Percentiles rank a stretch among this genome's conserved stretches.
Conservation (phyloP, 1,284 basidiomycete species). For the Rugiboletus extremiorientalis region DNA sequence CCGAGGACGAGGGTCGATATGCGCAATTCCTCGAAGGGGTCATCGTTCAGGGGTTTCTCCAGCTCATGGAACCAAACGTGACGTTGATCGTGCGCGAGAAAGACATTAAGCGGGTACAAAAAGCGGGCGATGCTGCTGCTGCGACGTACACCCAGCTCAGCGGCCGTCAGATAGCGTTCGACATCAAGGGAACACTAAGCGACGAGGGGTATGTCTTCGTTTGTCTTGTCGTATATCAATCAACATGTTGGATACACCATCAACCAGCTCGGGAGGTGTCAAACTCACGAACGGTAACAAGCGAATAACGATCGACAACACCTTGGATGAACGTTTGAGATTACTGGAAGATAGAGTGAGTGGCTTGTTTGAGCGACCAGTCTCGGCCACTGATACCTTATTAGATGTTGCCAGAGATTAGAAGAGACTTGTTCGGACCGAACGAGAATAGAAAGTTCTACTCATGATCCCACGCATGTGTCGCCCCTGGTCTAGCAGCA, state of each 20-base stretch:
- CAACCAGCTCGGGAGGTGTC: slow-evolving; percentile 72
- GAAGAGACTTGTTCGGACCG: slow-evolving; percentile 80
- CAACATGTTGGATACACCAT: not conserved
- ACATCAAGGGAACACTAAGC: slow-evolving; percentile 65
- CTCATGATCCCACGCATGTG: slow-evolving; percentile 43
- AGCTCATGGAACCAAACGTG: slow-evolving; percentile 70
- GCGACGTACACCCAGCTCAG: slow-evolving; percentile 73
- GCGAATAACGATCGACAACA: slow-evolving; percentile 89
- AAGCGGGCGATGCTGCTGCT: slow-evolving; percentile 64
- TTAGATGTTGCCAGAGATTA: slow-evolving; percentile 91
- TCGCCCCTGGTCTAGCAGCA: not conserved
- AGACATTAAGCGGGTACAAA: slow-evolving; percentile 56
- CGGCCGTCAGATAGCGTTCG: slow-evolving; percentile 63
- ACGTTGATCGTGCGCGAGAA: slow-evolving; percentile 62
- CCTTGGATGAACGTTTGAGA: slow-evolving; percentile 84
- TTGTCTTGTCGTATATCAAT: not conserved
- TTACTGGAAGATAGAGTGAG: slow-evolving; percentile 85
- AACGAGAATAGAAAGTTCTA: slow-evolving; percentile 90
- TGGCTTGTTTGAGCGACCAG: slow-evolving; percentile 4
- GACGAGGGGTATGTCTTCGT: slow-evolving; percentile 63
- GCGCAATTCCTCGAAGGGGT: slow-evolving; percentile 76
- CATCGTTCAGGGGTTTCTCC: slow-evolving; percentile 76
- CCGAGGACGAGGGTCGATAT: slow-evolving; percentile 73
- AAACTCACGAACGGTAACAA: slow-evolving; percentile 70
- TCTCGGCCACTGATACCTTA: slow-evolving; percentile 1